phyloP scores from a whole-genome alignment of 2,329 filamentous ascomycete species.

The Fusarium sp. region DNA sequence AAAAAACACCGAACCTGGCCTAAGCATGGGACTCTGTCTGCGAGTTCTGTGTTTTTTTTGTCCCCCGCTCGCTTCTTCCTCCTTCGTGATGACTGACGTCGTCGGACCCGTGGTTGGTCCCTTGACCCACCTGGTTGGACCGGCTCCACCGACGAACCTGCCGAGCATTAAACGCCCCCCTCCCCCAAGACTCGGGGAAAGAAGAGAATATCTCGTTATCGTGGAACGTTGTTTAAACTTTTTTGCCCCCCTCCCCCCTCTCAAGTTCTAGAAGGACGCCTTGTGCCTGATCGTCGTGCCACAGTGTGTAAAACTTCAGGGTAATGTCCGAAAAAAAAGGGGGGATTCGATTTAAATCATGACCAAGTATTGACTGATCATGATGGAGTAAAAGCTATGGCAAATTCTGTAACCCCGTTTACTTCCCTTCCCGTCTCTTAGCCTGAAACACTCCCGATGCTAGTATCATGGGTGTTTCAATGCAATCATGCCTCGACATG shows the following conservation, averaged over 20 bases:
- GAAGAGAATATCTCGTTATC: not conserved
- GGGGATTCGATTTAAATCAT: not conserved
- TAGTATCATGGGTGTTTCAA: constrained; percentile 1
- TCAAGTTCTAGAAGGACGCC: not conserved
- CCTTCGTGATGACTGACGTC: constrained; percentile 32
- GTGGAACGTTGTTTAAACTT: not conserved
- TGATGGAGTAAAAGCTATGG: not conserved
- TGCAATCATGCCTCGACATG: not conserved
- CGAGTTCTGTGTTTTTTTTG: too few relatives aligned
- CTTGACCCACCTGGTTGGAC: constrained; percentile 21
- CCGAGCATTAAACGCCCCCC: not conserved
- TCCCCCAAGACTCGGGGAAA: not conserved
- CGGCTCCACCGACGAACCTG: constrained; percentile 16
- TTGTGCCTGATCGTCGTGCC: not conserved
- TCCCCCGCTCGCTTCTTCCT: too few relatives aligned
- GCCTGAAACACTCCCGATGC: not conserved
- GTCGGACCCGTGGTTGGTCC: constrained; percentile 25
- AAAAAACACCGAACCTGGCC: too few relatives aligned
- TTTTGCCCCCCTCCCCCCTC: not conserved
- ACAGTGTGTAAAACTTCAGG: not conserved
- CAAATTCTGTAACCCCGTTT: not conserved
- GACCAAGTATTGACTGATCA: not conserved
- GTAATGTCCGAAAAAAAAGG: not conserved
- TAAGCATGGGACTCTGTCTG: too few relatives aligned
- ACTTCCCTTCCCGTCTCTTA: not conserved